Base-by-base conservation (phyloP, 75 land plant genomes). In the Cunninghamia lanceolata region DNA sequence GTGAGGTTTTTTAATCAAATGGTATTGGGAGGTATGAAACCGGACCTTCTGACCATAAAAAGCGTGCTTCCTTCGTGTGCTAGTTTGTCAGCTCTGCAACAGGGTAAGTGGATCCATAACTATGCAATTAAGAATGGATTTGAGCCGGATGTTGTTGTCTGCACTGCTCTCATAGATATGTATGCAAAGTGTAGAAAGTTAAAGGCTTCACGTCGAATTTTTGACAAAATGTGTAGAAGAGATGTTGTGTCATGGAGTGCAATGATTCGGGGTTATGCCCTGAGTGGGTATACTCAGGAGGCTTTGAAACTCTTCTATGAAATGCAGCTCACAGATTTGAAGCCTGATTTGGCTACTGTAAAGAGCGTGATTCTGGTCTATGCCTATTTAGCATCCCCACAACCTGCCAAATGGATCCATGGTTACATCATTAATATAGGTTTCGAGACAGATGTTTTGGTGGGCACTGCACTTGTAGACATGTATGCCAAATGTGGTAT, bases 1-100 rank as follows among this genome's bases (percentile, higher is more conserved):
- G 71, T 94, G 47, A 21, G 75, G 45, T 35, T 86, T 3, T 94
- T 94, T 85, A 34, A 86, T 13, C 73, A 42, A 42, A 95, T 95
- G 96, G 75, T 83, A 86, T 76, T 79, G 4, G 82, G 56, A 40
- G 82, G 84, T 21, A 50, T 73, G 13, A 36, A 16, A 56, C 97
- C 95, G 0, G 90, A 94, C 87, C 3, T 13, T 14, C 54, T 95
- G 13, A 93, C 97, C 2, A 90, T 94, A 82, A 89, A 91, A 46
- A 84, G 91, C 3, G 82, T 95, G 83, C 84, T 96, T 3, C 91
- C 94, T 9, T 86, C 93, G 10, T 96, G 97, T 86, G 94, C 96
- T 1, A 86, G 86, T 82, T 75, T 87, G 35, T 90, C 92, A 2
- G 17, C 89, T 82, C 89, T 94, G 47, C 88, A 91, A 46, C 90